phyloP scores from a whole-genome alignment of 2,329 filamentous ascomycete species.

The Calonectria hawksworthii region DNA sequence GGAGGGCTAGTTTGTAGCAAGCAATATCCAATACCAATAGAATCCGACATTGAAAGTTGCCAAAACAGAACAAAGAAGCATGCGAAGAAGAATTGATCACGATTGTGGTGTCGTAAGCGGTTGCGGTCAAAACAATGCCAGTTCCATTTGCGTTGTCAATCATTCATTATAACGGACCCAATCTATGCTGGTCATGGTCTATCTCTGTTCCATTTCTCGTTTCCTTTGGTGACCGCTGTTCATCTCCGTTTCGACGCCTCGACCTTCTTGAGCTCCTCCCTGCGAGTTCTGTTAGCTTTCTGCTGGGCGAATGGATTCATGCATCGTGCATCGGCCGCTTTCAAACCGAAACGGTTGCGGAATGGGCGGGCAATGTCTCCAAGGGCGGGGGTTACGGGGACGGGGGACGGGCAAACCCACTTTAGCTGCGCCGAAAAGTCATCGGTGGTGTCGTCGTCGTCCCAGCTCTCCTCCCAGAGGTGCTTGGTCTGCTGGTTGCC shows the following conservation, averaged over 20 bases:
- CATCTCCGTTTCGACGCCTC: constrained; percentile 79
- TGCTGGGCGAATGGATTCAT: not conserved
- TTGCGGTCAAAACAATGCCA: not conserved
- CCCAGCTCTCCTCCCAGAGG: constrained; percentile 99
- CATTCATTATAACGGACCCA: constrained; percentile 37
- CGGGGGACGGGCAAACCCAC: constrained; percentile 65
- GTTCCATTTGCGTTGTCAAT: constrained; percentile 26
- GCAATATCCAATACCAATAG: constrained; percentile 39
- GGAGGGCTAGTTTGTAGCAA: constrained; percentile 54
- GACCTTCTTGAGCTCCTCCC: constrained; percentile 95
- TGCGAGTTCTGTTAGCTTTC: constrained; percentile 50
- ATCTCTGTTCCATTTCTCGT: constrained; percentile 37
- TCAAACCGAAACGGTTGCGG: not conserved
- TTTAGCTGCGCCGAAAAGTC: constrained; percentile 96
- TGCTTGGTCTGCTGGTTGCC: constrained; percentile 78
- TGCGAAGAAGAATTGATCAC: not conserved
- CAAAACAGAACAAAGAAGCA: constrained; percentile 11
- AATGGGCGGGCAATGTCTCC: not conserved
- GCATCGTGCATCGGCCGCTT: not conserved
- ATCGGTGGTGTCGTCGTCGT: constrained; percentile 96
- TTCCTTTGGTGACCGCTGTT: constrained; percentile 38
- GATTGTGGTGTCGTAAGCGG: not conserved
- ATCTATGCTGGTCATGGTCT: constrained; percentile 37
- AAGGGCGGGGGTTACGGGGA: not conserved
- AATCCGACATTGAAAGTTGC: constrained; percentile 33